A percentile compares a stretch with the other conserved stretches of the same genome.
These are phyloP conservation scores for Solanum hybrid DNA, from an alignment of 305 asterid genomes.

Conservation along the genomic window DNA sequence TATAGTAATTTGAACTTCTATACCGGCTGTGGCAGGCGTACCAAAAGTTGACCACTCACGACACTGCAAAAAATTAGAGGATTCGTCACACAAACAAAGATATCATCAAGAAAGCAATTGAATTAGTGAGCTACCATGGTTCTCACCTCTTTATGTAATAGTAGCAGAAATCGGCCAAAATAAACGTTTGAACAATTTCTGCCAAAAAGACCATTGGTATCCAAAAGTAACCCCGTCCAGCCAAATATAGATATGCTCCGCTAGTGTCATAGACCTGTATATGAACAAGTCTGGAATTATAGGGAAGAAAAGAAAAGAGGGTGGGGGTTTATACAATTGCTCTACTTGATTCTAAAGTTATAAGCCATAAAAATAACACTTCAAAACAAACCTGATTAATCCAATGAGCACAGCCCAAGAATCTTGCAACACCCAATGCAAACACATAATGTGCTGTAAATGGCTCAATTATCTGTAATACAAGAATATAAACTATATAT, in stretches of 20 bases:
- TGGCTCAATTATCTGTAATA: slow-evolving; percentile 65
- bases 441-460: slow-evolving; percentile 69
- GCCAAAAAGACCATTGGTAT: slow-evolving; percentile 49
- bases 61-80: slow-evolving; percentile 35
- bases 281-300: not conserved
- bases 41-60: slow-evolving; percentile 52
- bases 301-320: not conserved
- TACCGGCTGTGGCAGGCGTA: slow-evolving; percentile 44
- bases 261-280: slow-evolving; percentile 57
- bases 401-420: slow-evolving; percentile 75
- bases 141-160: slow-evolving; percentile 48
- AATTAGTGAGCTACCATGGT: not conserved
- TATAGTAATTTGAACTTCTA: slow-evolving; percentile 8
- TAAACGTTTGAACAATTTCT: slow-evolving; percentile 46
- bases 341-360: not conserved
- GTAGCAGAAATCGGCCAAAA: not conserved
- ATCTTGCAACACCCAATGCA: slow-evolving; percentile 27
- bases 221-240: slow-evolving; percentile 61
- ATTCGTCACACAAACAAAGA: not conserved
- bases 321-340: not conserved
- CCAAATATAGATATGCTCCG: slow-evolving; percentile 41
- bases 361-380: not conserved
- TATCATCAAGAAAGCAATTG: not conserved
- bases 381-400: slow-evolving; percentile 49
- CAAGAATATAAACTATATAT: not conserved